These are phyloP conservation scores for Termitomyces sp. DNA, from an alignment of 768 basidiomycete species.

Conservation along the genomic window DNA sequence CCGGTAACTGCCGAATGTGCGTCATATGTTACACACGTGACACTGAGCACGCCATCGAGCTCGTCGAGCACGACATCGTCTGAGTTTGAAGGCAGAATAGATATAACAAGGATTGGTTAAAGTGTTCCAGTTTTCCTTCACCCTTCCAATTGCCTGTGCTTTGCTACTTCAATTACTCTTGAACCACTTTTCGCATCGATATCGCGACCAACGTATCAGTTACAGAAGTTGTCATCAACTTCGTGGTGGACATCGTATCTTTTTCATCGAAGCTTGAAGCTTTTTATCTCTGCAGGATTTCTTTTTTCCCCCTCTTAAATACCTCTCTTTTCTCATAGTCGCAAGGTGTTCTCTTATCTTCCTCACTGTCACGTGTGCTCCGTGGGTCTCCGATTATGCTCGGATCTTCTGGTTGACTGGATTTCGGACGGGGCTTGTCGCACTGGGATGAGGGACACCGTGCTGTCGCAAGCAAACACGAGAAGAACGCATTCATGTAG, in stretches of 20 bases:
- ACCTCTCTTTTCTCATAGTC: neutral
- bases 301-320: neutral
- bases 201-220: neutral
- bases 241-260: neutral
- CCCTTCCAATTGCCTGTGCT: neutral
- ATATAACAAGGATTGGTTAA: slow-evolving; percentile 23
- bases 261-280: neutral
- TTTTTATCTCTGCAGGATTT: neutral
- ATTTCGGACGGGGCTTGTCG: neutral
- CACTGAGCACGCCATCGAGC: slow-evolving; percentile 21
- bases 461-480: neutral
- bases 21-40: neutral
- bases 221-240: neutral
- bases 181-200: too few relatives aligned
- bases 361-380: neutral
- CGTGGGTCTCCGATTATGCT: neutral
- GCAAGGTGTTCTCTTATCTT: neutral
- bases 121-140: slow-evolving; percentile 4
- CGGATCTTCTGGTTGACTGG: neutral
- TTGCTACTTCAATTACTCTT: neutral
- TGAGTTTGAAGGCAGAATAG: slow-evolving; percentile 31
- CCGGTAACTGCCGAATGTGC: too few relatives aligned
- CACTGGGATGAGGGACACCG: neutral
- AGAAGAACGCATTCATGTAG: neutral
- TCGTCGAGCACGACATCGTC: slow-evolving; percentile 36